Evolutionary conservation across 2,329 filamentous ascomycete genomes (phyloP).

Genomic region (Arthrocladium fulminans): DNA sequence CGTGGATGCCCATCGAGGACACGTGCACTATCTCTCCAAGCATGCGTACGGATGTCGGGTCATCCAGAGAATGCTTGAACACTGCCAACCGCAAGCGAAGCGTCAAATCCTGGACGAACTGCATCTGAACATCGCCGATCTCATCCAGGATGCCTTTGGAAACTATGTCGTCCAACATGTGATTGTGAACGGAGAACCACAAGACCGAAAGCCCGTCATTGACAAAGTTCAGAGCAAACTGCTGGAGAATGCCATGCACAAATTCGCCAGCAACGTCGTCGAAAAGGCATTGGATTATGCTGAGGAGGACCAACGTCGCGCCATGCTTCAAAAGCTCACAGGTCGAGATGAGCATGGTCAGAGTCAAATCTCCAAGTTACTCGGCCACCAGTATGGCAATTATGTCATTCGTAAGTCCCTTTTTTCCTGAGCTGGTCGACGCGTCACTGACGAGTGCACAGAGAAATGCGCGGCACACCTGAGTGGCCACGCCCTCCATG

Average conservation of each 20-base stretch:
- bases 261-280: conserved; percentile 94
- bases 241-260: conserved; percentile 76
- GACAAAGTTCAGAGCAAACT: conserved; percentile 62
- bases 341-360: conserved; percentile 55
- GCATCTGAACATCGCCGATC: conserved; percentile 57
- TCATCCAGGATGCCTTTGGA: conserved; percentile 82
- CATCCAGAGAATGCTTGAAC: conserved; percentile 82
- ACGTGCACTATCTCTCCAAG: conserved; percentile 63
- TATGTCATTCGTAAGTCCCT: conserved; percentile 85
- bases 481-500: conserved; percentile 49
- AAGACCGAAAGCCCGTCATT: conserved; percentile 66
- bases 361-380: conserved; percentile 63
- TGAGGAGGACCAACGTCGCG: conserved; percentile 56
- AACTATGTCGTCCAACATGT: conserved; percentile 97
- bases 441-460: conserved; percentile 35
- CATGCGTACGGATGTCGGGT: conserved; percentile 88
- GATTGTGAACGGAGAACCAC: conserved; percentile 64
- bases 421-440: conserved; percentile 2
- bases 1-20: conserved; percentile 66
- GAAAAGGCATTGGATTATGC: conserved; percentile 80
- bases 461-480: conserved; percentile 69
- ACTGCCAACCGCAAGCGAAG: conserved; percentile 64
- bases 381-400: conserved; percentile 88
- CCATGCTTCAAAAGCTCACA: conserved; percentile 58
- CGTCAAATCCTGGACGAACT: conserved; percentile 68